phyloP scores from a whole-genome alignment of 139 green algal genomes.

The Chlorella sorokiniana region DNA sequence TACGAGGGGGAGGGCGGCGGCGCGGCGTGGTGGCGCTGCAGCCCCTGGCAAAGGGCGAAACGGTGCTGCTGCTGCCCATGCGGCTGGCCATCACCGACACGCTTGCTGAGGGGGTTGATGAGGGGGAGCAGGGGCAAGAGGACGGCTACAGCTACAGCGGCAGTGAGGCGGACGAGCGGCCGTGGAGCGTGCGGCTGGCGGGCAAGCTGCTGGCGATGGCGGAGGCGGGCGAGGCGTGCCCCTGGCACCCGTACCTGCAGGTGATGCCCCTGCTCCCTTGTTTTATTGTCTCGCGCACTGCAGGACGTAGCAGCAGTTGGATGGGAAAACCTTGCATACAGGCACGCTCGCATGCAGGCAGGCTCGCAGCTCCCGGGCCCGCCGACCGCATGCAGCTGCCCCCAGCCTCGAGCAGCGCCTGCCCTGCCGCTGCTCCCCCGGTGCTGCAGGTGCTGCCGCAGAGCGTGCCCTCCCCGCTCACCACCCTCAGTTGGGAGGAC shows the following conservation, averaged over 20 bases:
- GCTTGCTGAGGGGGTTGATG: slow-evolving; percentile 58
- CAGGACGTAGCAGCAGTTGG: neutral
- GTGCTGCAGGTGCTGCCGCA: slow-evolving; percentile 66
- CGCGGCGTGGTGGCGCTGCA: slow-evolving; percentile 56
- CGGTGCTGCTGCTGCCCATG: slow-evolving; percentile 68
- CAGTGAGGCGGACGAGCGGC: slow-evolving; percentile 46
- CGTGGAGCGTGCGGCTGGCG: slow-evolving; percentile 75
- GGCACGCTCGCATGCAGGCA: no score
- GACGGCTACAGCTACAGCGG: no score
- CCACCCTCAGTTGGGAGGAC: slow-evolving; percentile 54
- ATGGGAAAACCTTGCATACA: no score
- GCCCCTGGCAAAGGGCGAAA: slow-evolving; percentile 42
- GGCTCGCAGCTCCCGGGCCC: no score
- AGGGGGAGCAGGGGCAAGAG: slow-evolving; percentile 19
- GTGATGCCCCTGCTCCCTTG: neutral
- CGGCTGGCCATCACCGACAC: slow-evolving; percentile 73
- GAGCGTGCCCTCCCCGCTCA: slow-evolving; percentile 56
- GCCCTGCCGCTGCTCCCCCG: no score
- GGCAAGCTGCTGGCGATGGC: slow-evolving; percentile 71
- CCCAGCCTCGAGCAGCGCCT: no score
- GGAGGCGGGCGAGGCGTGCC: slow-evolving; percentile 36
- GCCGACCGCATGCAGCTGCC: no score
- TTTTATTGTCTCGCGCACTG: neutral
- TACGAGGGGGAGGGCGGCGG: slow-evolving; percentile 50
- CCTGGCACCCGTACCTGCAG: slow-evolving; percentile 68